Evolutionary conservation across 1,284 basidiomycete genomes (phyloP).

Genomic region (Fomitopsis betulina): DNA sequence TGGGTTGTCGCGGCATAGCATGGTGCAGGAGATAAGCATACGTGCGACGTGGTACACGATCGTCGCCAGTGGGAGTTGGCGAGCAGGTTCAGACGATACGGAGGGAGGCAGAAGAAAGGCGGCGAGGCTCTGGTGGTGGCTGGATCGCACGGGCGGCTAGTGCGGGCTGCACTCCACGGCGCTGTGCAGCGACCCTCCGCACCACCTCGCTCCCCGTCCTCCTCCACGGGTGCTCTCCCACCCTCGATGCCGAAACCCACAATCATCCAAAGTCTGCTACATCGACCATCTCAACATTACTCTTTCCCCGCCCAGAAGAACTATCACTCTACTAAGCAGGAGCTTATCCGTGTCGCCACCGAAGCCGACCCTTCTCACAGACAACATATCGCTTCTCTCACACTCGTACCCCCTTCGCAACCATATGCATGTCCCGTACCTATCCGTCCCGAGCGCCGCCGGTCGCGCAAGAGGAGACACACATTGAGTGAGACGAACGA

Average conservation of each 20-base stretch:
- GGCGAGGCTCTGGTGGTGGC: background rate
- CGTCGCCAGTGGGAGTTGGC: background rate
- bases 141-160: background rate
- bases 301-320: conserved; percentile 38
- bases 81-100: no score
- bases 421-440: background rate
- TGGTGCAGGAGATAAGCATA: background rate
- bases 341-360: conserved; percentile 28
- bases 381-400: background rate
- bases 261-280: conserved; percentile 51
- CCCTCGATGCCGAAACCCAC: conserved; percentile 50
- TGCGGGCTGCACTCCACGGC: background rate
- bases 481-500: background rate
- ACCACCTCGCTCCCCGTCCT: background rate
- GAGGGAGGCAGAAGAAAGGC: background rate
- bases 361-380: conserved; percentile 6
- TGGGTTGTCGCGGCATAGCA: background rate
- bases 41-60: background rate
- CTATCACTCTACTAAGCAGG: conserved; percentile 44
- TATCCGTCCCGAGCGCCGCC: background rate
- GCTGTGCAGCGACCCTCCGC: background rate
- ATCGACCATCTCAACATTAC: conserved; percentile 55
- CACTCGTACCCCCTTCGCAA: background rate
- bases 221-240: conserved; percentile 5
- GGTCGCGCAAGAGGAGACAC: background rate